Percentiles rank a stretch among this genome's conserved stretches.
Evolutionary conservation across 768 basidiomycete genomes (phyloP).

Genomic region (Leccinum arenicola): DNA sequence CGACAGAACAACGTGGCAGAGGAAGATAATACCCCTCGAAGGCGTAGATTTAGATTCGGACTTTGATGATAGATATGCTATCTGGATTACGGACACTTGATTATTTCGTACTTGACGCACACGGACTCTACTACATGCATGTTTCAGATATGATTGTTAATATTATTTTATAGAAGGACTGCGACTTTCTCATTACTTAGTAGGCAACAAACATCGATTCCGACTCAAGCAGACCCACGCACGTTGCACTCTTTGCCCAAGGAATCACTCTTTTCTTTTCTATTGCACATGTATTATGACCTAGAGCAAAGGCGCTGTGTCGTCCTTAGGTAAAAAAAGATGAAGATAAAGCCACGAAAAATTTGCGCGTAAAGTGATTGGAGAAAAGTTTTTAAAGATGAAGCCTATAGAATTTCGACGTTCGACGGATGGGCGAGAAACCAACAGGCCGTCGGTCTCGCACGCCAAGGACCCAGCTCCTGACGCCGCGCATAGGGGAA

Average conservation of each 20-base stretch:
- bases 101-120: too few relatives aligned
- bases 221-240: too few relatives aligned
- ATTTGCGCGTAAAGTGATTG: constrained; percentile 22
- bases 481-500: constrained; percentile 3
- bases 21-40: constrained; percentile 31
- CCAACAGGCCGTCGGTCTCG: not conserved
- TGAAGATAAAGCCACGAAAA: constrained; percentile 13
- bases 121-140: too few relatives aligned
- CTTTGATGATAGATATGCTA: not conserved
- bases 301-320: constrained; percentile 21
- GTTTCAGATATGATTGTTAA: too few relatives aligned
- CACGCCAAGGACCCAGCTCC: constrained; percentile 24
- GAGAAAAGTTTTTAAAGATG: constrained; percentile 2
- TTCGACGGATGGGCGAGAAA: constrained; percentile 18
- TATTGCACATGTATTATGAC: constrained; percentile 23
- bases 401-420: constrained; percentile 22
- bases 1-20: constrained; percentile 58
- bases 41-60: constrained; percentile 10
- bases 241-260: not conserved
- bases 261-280: not conserved
- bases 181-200: too few relatives aligned
- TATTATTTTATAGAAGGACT: too few relatives aligned
- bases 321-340: constrained; percentile 24
- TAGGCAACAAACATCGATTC: too few relatives aligned
- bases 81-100: too few relatives aligned